Evolutionary conservation across 1,139 yeast species (phyloP), one percentile per base, ranked within the genome.

Genomic region (Geotrichum siamense): DNA sequence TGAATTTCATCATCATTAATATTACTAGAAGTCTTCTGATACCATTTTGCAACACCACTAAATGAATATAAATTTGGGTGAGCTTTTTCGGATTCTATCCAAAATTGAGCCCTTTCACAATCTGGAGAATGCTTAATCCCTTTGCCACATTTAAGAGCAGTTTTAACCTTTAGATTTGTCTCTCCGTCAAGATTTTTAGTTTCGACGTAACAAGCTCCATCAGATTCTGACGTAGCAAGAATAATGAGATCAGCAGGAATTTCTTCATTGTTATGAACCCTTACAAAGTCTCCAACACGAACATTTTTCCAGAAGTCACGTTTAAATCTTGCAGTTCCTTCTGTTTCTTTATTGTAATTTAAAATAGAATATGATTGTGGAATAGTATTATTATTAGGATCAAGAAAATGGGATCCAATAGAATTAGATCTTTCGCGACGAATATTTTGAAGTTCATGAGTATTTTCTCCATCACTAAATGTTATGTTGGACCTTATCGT

Each of bases 111-210:
- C 54, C 78, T 75, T 42, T 82, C 81, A 51, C 89, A 72, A 58
- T 89, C 96, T 26, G 71, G 67, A 0, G 93, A 71, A 54, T 76
- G 87, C 53, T 72, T 74, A 47, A 85, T 68, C 12, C 68, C 62
- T 32, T 78, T 74, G 23, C 94, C 87, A 55, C 85, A 77, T 48
- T 77, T 75, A 45, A 91, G 65, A 12, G 94, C 79, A 52, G 78
- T 80, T 50, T 86, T 82, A 39, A 78, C 77, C 63, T 91, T 91
- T 60, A 91, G 72, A 60, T 91, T 91, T 4, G 96, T 86, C 65
- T 91, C 98, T 61, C 98, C 98, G 64, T 91, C 97, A 56, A 91
- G 72, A 62, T 91, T 91, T 58, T 87, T 87, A 1, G 98, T 91
- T 63, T 91, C 97, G 32, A 89, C 79, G 58, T 81, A 89, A 64